Evolutionary conservation across 2,329 filamentous ascomycete genomes (phyloP).

Genomic region (Camillea tinctor): DNA sequence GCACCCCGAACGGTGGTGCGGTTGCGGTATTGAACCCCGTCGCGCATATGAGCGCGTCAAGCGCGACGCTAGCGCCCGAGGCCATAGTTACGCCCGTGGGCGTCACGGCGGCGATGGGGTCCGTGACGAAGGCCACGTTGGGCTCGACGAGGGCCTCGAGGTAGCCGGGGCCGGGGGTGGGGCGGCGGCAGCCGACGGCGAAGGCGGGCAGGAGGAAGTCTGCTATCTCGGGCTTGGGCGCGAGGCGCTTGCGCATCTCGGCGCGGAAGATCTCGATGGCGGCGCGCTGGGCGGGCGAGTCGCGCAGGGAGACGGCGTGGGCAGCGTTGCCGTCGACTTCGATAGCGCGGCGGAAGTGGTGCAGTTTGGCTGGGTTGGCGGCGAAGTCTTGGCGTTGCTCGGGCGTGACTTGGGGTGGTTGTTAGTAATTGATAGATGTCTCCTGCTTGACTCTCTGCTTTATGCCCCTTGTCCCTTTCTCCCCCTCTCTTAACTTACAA

Average conservation of each 20-base stretch:
- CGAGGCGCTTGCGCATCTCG: slow-evolving; percentile 41
- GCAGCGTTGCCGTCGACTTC: slow-evolving; percentile 42
- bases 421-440: neutral
- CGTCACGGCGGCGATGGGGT: slow-evolving; percentile 35
- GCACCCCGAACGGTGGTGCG: slow-evolving; percentile 41
- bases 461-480: no score
- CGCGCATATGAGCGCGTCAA: slow-evolving; percentile 49
- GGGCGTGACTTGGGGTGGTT: slow-evolving; percentile 31
- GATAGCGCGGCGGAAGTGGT: slow-evolving; percentile 43
- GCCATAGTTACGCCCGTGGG: slow-evolving; percentile 34
- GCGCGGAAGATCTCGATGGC: slow-evolving; percentile 31
- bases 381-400: slow-evolving; percentile 39
- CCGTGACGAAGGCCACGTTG: slow-evolving; percentile 41
- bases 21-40: slow-evolving; percentile 44
- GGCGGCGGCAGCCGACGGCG: slow-evolving; percentile 43
- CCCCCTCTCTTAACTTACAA: no score
- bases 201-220: slow-evolving; percentile 43
- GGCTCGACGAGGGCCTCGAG: slow-evolving; percentile 42
- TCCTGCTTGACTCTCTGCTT: no score
- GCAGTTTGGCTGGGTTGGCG: slow-evolving; percentile 37
- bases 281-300: slow-evolving; percentile 36
- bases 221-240: slow-evolving; percentile 43
- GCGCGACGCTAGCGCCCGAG: slow-evolving; percentile 28
- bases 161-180: slow-evolving; percentile 46
- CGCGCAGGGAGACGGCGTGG: slow-evolving; percentile 40